Conservation (phyloP, 208 protist species). For the Leishmania tropica region DNA sequence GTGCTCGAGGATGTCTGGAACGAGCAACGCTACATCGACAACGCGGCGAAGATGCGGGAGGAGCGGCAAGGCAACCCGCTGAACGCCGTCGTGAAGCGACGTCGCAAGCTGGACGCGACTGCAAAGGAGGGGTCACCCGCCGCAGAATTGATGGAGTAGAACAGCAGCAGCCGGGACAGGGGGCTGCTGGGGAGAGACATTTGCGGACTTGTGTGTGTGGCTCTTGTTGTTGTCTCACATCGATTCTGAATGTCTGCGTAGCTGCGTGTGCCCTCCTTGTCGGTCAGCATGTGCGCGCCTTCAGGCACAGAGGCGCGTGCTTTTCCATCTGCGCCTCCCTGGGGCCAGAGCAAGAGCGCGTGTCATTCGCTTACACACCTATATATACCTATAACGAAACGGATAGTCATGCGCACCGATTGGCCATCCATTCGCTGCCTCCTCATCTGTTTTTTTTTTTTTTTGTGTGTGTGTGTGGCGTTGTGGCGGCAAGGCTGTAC, state of each 20-base stretch:
- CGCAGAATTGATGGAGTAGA: conserved; percentile 29
- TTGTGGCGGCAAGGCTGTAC: neutral
- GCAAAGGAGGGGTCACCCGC: conserved; percentile 38
- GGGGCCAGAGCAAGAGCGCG: neutral
- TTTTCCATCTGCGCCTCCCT: neutral
- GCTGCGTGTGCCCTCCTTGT: neutral
- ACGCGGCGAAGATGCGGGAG: conserved; percentile 66
- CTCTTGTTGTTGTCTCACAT: neutral
- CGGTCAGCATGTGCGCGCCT: neutral
- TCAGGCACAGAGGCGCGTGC: neutral
- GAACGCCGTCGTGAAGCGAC: conserved; percentile 67
- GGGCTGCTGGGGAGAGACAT: neutral
- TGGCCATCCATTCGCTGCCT: neutral
- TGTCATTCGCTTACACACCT: neutral
- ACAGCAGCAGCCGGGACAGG: neutral
- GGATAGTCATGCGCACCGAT: neutral
- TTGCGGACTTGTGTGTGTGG: neutral
- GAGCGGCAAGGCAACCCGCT: conserved; percentile 79
- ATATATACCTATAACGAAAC: neutral
- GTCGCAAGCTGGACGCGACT: conserved; percentile 32
- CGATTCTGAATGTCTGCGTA: neutral
- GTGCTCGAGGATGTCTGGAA: conserved; percentile 76
- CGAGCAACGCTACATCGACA: conserved; percentile 81
- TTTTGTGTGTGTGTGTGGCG: neutral
- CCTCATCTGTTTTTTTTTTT: neutral